Evolutionary conservation across 2,329 filamentous ascomycete genomes (phyloP).

Genomic region (Ophiocordyceps unilateralis): DNA sequence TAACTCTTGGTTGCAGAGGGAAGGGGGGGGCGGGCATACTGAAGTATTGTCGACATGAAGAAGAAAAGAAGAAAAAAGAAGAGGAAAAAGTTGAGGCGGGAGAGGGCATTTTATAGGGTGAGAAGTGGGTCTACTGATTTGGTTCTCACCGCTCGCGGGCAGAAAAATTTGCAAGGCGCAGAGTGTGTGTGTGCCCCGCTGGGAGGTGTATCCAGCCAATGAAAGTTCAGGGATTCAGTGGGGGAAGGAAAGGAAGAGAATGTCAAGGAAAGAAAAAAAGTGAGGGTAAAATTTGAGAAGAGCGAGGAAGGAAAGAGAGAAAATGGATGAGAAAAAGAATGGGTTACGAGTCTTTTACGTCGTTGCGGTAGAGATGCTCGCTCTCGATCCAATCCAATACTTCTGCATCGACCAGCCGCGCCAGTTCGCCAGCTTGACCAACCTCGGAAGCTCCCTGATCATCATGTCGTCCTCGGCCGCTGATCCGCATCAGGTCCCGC

Average conservation of each 20-base stretch:
- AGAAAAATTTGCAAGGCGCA: constrained; percentile 5
- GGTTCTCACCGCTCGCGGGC: constrained; percentile 10
- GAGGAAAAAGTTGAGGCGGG: constrained; percentile 16
- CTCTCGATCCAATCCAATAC: constrained; percentile 41
- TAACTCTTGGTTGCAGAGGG: too few relatives aligned
- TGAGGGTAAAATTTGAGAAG: too few relatives aligned
- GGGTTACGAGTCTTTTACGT: too few relatives aligned
- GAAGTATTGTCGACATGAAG: constrained; percentile 46
- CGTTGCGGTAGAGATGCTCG: constrained; percentile 10
- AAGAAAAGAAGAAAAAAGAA: constrained; percentile 34
- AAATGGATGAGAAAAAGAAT: too few relatives aligned
- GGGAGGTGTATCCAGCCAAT: background rate
- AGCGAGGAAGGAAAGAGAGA: too few relatives aligned
- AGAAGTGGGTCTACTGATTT: constrained; percentile 12
- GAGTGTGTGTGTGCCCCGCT: background rate
- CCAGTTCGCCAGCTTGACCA: too few relatives aligned
- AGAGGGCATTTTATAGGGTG: constrained; percentile 18
- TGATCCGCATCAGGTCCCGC: constrained; percentile 32
- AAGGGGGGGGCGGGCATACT: constrained; percentile 22
- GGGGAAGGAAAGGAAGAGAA: too few relatives aligned
- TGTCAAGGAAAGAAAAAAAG: too few relatives aligned
- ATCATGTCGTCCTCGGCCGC: constrained; percentile 16
- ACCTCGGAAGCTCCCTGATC: too few relatives aligned
- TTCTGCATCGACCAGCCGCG: constrained; percentile 34
- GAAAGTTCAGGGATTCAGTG: background rate